These are phyloP conservation scores for Lentinus brumalis DNA, from an alignment of 768 basidiomycete genomes.

Conservation along the genomic window DNA sequence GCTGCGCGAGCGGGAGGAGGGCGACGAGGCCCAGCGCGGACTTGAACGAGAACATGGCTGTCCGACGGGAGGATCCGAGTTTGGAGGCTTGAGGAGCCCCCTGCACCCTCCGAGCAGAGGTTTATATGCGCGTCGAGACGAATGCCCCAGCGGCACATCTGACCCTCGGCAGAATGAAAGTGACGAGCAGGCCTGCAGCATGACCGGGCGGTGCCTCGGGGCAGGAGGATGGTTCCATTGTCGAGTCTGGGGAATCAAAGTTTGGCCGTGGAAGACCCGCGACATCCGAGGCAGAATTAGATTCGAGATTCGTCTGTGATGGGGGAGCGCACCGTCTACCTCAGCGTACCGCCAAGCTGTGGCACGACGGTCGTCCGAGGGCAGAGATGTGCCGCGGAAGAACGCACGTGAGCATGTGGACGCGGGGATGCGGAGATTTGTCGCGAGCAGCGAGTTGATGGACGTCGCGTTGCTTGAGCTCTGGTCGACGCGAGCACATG, in stretches of 20 bases:
- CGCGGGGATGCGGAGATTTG: neutral
- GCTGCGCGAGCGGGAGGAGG: constrained; percentile 25
- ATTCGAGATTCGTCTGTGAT: too few relatives aligned
- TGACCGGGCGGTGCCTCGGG: neutral
- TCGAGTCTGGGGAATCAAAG: neutral
- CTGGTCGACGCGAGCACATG: neutral
- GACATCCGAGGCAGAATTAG: neutral
- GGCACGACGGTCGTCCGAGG: neutral
- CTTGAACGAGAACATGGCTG: constrained; percentile 4
- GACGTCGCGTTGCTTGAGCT: neutral
- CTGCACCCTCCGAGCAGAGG: too few relatives aligned
- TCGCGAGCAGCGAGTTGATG: neutral
- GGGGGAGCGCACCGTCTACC: too few relatives aligned
- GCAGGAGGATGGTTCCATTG: neutral
- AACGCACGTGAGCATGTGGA: neutral
- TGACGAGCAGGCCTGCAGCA: too few relatives aligned
- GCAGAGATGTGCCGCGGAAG: neutral
- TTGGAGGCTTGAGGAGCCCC: too few relatives aligned
- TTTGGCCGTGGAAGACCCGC: constrained; percentile 9
- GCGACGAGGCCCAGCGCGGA: constrained; percentile 19
- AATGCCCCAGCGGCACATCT: too few relatives aligned
- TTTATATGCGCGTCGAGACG: too few relatives aligned
- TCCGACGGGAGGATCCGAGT: neutral
- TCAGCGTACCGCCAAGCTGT: neutral
- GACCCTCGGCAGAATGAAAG: too few relatives aligned